phyloP scores from a whole-genome alignment of 371 early-diverging fungal species.

The Batkoa obscura region DNA sequence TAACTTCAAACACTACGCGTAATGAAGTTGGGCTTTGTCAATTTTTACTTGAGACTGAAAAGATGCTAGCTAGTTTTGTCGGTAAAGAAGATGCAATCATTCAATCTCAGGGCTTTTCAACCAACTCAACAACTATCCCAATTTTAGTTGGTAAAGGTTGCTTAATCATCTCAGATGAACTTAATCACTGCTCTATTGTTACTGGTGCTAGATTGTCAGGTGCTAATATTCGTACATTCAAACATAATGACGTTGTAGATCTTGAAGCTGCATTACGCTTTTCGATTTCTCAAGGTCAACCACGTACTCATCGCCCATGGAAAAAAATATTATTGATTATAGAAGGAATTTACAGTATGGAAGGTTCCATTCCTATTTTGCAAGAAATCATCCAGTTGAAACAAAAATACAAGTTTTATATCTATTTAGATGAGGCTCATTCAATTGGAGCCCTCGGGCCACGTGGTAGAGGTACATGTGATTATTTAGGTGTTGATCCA shows the following conservation, averaged over 20 bases:
- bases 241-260: constrained; percentile 76
- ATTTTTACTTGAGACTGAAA: constrained; percentile 68
- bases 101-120: constrained; percentile 98
- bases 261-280: constrained; percentile 77
- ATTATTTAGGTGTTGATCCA: constrained; percentile 83
- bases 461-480: constrained; percentile 94
- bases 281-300: constrained; percentile 96
- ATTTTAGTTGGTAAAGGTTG: constrained; percentile 79
- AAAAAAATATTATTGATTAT: constrained; percentile 96
- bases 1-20: constrained; percentile 41
- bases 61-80: constrained; percentile 85
- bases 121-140: constrained; percentile 96
- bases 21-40: constrained; percentile 46
- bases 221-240: constrained; percentile 87
- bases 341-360: constrained; percentile 99
- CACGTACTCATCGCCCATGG: constrained; percentile 97
- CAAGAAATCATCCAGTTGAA: constrained; percentile 84
- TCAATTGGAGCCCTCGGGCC: constrained; percentile 95
- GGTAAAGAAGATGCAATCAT: constrained; percentile 88
- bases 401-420: constrained; percentile 91
- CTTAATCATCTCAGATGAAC: constrained; percentile 92
- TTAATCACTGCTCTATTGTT: constrained; percentile 95
- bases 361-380: constrained; percentile 85
- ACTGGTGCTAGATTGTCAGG: constrained; percentile 90
- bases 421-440: constrained; percentile 99